These are phyloP conservation scores for Geranium incanum DNA, from an alignment of 441 rosid genomes.

Conservation along the genomic window DNA sequence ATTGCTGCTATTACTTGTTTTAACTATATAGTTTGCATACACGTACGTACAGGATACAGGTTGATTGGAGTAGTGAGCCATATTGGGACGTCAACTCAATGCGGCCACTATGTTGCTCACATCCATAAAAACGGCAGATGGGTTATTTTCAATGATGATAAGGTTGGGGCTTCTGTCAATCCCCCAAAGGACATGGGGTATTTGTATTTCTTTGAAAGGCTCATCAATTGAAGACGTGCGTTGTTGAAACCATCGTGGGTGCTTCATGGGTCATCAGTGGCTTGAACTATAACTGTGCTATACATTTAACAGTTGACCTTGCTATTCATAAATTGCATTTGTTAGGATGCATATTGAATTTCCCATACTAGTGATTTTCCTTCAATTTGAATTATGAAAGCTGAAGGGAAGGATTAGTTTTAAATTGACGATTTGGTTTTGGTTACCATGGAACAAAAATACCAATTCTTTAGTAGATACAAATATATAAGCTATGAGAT, in stretches of 20 bases:
- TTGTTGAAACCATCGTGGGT: no score
- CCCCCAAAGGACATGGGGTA: slow-evolving; percentile 98
- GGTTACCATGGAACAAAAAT: no score
- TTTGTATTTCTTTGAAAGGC: slow-evolving; percentile 82
- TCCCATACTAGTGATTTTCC: no score
- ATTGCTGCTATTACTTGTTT: neutral
- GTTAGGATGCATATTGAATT: no score
- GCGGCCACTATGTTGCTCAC: slow-evolving; percentile 96
- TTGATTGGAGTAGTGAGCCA: slow-evolving; percentile 89
- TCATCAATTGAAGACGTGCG: slow-evolving; percentile 34
- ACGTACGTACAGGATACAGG: slow-evolving; percentile 53
- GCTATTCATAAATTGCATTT: neutral
- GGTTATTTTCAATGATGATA: slow-evolving; percentile 83
- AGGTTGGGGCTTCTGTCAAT: slow-evolving; percentile 75
- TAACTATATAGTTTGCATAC: neutral
- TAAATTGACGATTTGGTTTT: no score
- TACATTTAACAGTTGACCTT: neutral
- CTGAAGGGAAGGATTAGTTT: no score
- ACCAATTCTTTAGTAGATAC: no score
- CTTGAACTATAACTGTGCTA: neutral
- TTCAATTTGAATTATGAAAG: no score
- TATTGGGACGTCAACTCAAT: slow-evolving; percentile 87
- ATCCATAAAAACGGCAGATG: slow-evolving; percentile 77
- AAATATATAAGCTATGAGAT: no score
- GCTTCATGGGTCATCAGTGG: neutral